Evolutionary conservation across 345 rosid species (phyloP).

Genomic region (Viola odorata): DNA sequence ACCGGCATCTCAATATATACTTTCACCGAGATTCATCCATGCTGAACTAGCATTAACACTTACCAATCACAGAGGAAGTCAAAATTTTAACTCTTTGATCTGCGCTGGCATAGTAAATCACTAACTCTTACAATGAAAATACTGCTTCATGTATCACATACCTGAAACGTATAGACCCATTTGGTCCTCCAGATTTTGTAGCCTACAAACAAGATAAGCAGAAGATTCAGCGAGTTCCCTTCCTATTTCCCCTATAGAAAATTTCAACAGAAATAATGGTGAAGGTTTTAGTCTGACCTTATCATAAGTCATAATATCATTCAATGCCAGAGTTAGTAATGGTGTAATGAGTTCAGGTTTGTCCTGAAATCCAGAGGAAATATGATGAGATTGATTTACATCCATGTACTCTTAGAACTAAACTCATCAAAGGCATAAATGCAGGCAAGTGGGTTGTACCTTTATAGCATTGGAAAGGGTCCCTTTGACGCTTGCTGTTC

Average conservation of each 20-base stretch:
- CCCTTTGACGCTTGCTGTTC: slow-evolving; percentile 57
- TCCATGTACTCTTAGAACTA: not conserved
- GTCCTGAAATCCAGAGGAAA: slow-evolving; percentile 30
- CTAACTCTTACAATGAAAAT: not conserved
- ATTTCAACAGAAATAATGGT: not conserved
- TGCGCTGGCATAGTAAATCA: not conserved
- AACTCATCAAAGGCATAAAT: not conserved
- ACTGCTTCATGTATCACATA: slow-evolving; percentile 26
- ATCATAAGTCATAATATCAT: slow-evolving; percentile 80
- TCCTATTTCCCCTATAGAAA: not conserved
- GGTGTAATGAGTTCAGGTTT: slow-evolving; percentile 68
- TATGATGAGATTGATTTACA: not conserved
- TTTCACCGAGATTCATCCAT: no score
- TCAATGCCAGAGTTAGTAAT: slow-evolving; percentile 63
- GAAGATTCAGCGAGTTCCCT: slow-evolving; percentile 14
- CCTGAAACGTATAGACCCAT: slow-evolving; percentile 91
- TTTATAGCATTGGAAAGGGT: slow-evolving; percentile 43
- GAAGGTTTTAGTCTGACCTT: slow-evolving; percentile 49
- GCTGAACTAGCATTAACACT: no score
- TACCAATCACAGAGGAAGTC: not conserved
- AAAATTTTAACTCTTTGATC: not conserved
- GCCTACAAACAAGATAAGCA: slow-evolving; percentile 45
- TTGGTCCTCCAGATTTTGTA: slow-evolving; percentile 91
- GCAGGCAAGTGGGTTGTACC: slow-evolving; percentile 23
- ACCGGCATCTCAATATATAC: no score